Percentiles rank a stretch among this genome's conserved stretches.
Evolutionary conservation across 495 filamentous ascomycete species (phyloP).

Genomic region (Cryomyces minteri): DNA sequence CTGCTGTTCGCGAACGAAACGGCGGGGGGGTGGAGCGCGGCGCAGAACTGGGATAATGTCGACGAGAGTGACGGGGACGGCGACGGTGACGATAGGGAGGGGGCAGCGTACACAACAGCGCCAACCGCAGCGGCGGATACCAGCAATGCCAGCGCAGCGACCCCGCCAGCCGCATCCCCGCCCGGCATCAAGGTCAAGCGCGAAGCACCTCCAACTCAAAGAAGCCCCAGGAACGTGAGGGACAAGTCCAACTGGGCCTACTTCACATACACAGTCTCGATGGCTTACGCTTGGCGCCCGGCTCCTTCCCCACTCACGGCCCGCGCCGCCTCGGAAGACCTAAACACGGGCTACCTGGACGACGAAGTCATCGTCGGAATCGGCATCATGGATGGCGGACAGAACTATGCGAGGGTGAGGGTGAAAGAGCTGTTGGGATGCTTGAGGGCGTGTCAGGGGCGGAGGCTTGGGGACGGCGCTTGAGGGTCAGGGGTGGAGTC

Average conservation of each 20-base stretch:
- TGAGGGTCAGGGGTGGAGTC: background rate
- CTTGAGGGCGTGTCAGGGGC: conserved; percentile 19
- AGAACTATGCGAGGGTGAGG: conserved; percentile 17
- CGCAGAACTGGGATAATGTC: conserved; percentile 18
- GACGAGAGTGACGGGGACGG: background rate
- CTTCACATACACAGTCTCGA: conserved; percentile 24
- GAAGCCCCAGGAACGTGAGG: background rate
- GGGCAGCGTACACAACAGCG: background rate
- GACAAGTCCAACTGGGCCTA: conserved; percentile 17
- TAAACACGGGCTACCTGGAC: conserved; percentile 20
- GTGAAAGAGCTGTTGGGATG: conserved; percentile 19
- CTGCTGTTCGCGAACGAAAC: conserved; percentile 23
- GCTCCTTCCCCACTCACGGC: conserved; percentile 2
- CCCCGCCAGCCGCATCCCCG: too few species aligned
- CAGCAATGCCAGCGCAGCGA: too few species aligned
- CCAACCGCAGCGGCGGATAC: too few species aligned
- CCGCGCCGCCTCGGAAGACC: conserved; percentile 10
- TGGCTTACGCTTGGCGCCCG: conserved; percentile 19
- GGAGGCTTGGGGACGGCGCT: background rate
- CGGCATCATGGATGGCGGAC: conserved; percentile 19
- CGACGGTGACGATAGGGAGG: background rate
- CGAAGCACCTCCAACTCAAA: too few species aligned
- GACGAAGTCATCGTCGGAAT: conserved; percentile 23
- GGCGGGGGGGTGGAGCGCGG: conserved; percentile 16
- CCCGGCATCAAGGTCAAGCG: background rate